Conservation (phyloP, 805 yeast genomes). For the Barnettozyma wickerhamii region DNA sequence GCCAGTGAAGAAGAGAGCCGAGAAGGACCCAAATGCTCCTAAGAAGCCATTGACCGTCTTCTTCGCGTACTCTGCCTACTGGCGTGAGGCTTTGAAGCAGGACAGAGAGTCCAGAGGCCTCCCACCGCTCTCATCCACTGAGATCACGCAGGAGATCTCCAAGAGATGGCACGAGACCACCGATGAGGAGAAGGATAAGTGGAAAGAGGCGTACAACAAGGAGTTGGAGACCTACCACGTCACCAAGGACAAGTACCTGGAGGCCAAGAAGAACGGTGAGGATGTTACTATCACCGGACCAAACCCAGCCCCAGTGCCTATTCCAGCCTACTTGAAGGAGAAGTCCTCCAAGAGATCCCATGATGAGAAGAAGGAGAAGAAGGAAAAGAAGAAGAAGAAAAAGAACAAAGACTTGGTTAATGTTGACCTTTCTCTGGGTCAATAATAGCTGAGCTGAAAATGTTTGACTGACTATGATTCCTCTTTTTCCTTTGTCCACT, state of each 20-base stretch:
- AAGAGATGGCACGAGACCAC: slow-evolving; percentile 72
- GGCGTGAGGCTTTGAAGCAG: slow-evolving; percentile 65
- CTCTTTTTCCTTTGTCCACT: too few species aligned
- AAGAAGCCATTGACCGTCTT: slow-evolving; percentile 89
- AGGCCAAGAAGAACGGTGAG: slow-evolving; percentile 39
- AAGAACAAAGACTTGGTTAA: slow-evolving; percentile 40
- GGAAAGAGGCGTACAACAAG: slow-evolving; percentile 54
- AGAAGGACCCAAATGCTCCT: slow-evolving; percentile 91
- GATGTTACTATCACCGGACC: slow-evolving; percentile 24
- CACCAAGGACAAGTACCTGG: slow-evolving; percentile 42
- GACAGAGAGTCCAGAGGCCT: slow-evolving; percentile 58
- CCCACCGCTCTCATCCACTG: slow-evolving; percentile 66
- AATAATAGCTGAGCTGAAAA: too few species aligned
- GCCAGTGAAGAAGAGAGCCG: slow-evolving; percentile 38
- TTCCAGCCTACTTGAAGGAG: slow-evolving; percentile 30
- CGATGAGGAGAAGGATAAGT: slow-evolving; percentile 64
- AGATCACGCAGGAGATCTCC: slow-evolving; percentile 74
- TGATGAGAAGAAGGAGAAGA: slow-evolving; percentile 35
- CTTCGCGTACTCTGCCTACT: slow-evolving; percentile 71
- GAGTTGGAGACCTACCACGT: slow-evolving; percentile 42
- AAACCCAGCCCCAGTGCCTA: slow-evolving; percentile 37
- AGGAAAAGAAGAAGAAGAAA: slow-evolving; percentile 51
- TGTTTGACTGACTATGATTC: too few species aligned
- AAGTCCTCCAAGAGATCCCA: slow-evolving; percentile 34
- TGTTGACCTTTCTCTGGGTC: too few species aligned